Base-by-base conservation (phyloP, 1,139 yeast species). In the Diutina siamensis region DNA sequence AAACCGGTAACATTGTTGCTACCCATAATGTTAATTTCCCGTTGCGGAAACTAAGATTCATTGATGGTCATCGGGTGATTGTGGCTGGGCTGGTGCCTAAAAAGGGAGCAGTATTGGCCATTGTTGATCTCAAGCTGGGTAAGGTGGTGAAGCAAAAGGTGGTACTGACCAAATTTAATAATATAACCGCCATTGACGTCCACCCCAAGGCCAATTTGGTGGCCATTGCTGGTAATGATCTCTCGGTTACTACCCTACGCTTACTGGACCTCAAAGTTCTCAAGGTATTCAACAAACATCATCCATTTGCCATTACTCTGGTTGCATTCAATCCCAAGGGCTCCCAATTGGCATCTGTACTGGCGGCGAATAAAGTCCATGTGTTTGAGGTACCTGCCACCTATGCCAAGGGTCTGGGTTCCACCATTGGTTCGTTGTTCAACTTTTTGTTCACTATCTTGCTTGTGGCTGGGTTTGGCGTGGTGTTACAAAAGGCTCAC, bases 271-370 rank as follows among this genome's bases (percentile, higher is more conserved):
- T 85, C 48, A 68, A 71, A 44, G 63, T 71, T 10, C 55, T 79
- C 40, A 73, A 72, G 48, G 63, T 71, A 5, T 67, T 80, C 49
- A 71, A 72, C 45, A 74, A 81, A 50, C 79, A 82, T 44, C 97
- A 89, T 59, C 68, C 74, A 8, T 84, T 86, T 61, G 92, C 95
- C 10, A 80, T 89, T 46, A 89, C 97, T 0, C 72, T 77, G 45
- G 76, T 86, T 10, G 68, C 78, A 0, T 78, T 88, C 50, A 80
- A 86, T 15, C 82, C 86, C 9, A 74, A 78, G 54, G 89, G 92
- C 13, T 65, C 74, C 38, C 67, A 74, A 47, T 64, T 88, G 45
- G 94, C 89, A 1, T 76, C 89, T 15, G 83, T 81, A 0, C 83
- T 95, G 44, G 94, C 94, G 2, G 86, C 94, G 2, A 83, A 84